Evolutionary conservation across 2,329 filamentous ascomycete species (phyloP).

Genomic region (Ophiostoma novo-ulmi): DNA sequence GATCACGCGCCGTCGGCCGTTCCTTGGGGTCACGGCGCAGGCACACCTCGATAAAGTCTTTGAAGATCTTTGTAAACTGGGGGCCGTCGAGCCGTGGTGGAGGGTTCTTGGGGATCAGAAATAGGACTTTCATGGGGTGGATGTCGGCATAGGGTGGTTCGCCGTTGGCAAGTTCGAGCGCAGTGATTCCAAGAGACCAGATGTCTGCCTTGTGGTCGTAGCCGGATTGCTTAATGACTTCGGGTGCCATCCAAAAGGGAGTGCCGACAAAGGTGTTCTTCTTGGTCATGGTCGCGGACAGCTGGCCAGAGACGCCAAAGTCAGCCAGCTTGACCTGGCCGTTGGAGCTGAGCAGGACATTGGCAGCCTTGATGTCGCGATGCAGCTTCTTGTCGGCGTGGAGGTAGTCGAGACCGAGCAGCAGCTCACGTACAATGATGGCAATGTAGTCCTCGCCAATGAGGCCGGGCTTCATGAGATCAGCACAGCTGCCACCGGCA

Average conservation of each 20-base stretch:
- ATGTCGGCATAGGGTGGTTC: slow-evolving; percentile 95
- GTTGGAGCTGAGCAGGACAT: slow-evolving; percentile 80
- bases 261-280: slow-evolving; percentile 99
- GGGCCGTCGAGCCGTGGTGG: slow-evolving; percentile 70
- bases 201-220: slow-evolving; percentile 98
- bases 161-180: slow-evolving; percentile 82
- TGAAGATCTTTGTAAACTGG: slow-evolving; percentile 78
- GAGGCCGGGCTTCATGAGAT: slow-evolving; percentile 87
- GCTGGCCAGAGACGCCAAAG: slow-evolving; percentile 92
- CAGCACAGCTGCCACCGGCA: slow-evolving; percentile 90
- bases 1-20: slow-evolving; percentile 76
- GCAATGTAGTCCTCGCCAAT: slow-evolving; percentile 95
- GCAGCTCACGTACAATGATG: slow-evolving; percentile 85
- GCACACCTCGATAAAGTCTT: slow-evolving; percentile 79
- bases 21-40: slow-evolving; percentile 85
- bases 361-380: slow-evolving; percentile 94
- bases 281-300: slow-evolving; percentile 98
- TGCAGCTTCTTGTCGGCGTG: slow-evolving; percentile 95
- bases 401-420: slow-evolving; percentile 86
- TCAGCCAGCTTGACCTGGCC: slow-evolving; percentile 96
- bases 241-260: slow-evolving; percentile 98
- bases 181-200: slow-evolving; percentile 93
- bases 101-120: slow-evolving; percentile 91
- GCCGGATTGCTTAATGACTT: slow-evolving; percentile 96
- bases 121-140: slow-evolving; percentile 96